Base-by-base conservation (phyloP, 2,329 filamentous ascomycete genomes). In the Dendrostoma leiphaemia region DNA sequence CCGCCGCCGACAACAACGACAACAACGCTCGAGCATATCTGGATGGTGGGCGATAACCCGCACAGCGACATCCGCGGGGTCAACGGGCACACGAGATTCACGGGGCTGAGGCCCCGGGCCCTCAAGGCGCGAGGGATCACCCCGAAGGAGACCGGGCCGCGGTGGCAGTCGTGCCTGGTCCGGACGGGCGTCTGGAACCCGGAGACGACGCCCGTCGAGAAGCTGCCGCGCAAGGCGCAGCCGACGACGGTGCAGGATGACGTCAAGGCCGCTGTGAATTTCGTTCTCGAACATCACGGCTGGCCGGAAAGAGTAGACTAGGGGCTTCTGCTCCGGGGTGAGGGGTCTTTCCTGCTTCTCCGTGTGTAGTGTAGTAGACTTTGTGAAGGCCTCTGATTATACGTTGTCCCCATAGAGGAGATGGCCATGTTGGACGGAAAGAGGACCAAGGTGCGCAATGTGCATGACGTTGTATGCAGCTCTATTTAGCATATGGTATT, bases 31-130 rank as follows among this genome's bases (percentile, higher is more conserved):
- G 77, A 79, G 63, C 82, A 80, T 40, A 91, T 97, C 10, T 97
- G 96, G 71, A 97, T 97, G 93, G 83, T 97, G 38, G 94, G 94
- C 6, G 89, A 93, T 65, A 93, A 93, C 64, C 89, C 89, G 5
- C 90, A 90, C 66, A 94, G 89, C 62, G 94, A 99, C 68, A 96
- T 99, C 61, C 77, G 83, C 5, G 94, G 94, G 6, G 92, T 90
- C 19, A 96, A 96, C 67, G 79, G 81, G 43, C 96, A 88, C 65
- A 65, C 74, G 41, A 89, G 87, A 59, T 15, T 19, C 26, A 0
- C 17, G 23, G 4, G 3, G 5, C n/a, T n/a, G n/a, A n/a, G n/a
- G n/a, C n/a, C n/a, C n/a, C n/a, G n/a, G n/a, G n/a, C n/a, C n/a
- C n/a, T n/a, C n/a, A 4, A 6, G 4, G 17, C 17, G 21, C 13